Evolutionary conservation across 2,329 filamentous ascomycete species (phyloP), one percentile per base, ranked within the genome.

Genomic region (Neurospora sp.): DNA sequence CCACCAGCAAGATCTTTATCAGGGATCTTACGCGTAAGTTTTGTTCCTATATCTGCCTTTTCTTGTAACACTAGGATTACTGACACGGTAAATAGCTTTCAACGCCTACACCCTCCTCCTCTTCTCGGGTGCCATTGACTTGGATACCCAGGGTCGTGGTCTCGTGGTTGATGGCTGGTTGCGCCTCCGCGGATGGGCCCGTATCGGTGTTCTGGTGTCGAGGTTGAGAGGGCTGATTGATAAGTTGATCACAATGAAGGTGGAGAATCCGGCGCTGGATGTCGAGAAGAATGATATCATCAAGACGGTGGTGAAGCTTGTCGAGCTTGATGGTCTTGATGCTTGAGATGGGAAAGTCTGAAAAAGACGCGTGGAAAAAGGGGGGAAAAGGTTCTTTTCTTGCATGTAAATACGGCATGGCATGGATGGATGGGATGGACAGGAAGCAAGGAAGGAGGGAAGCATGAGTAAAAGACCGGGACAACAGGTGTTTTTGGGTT

Each of bases 131-230:
- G 85, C 88, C 1, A 93, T 98, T 67, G 88, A 89, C 71, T 87
- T 98, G 3, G 96, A 98, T 80, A 97, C 93, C 0, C 83, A 93
- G 62, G 95, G 95, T 6, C 85, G 94, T 28, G 96, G 96, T 0
- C 82, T 99, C 19, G 83, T 97, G 3, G 92, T 99, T 3, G 96
- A 98, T 80, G 93, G 92, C 68, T 98, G 95, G 96, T 83, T 98
- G 69, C 80, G 85, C 41, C 82, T 99, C 39, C 86, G 93, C 33
- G 96, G 96, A 0, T 99, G 96, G 96, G 95, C 96, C 1, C 87
- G 96, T 66, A 96, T 99, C 73, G 96, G 95, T 38, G 95, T 98
- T 12, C 80, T 99, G 74, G 91, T 97, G 2, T 92, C 91, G 66
- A 85, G 95, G 72, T 80, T 99, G 74, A 86, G 96, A 72, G 89